Evolutionary conservation across 257 asterid species (phyloP), one percentile per base, ranked within the genome.

Genomic region (Knoxia roxburghii): DNA sequence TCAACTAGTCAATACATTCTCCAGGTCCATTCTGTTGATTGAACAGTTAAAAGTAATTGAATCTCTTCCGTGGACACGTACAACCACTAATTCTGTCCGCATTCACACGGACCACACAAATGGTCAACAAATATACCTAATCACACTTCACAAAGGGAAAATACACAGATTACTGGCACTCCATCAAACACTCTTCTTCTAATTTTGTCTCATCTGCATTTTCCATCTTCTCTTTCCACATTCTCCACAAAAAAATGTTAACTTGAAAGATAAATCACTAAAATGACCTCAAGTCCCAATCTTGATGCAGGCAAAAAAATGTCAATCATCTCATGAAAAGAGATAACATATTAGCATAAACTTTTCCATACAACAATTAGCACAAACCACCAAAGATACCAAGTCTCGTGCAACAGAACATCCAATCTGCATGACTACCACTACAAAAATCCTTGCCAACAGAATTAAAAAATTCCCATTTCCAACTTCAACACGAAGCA

Each of bases 281-380:
- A n/a, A 7, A 18, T 17, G 26, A 30, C 64, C 45, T 39, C 11
- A 26, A 58, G 27, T 32, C 33, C 59, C 59, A 7, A 58, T 32
- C 33, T 24, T 18, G 20, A 58, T 32, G 43, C 64, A 58, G 45
- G 14, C 64, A 58, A 58, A 58, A n/a, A n/a, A n/a, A n/a, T n/a
- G n/a, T n/a, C n/a, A n/a, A n/a, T 15, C 23, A 56, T 17, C 23
- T 17, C 26, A 32, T n/a, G 32, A 35, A 7, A 18, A 24, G 7
- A 11, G 3, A 48, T 60, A 60, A 37, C 64, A n/a, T 13, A 33
- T 58, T 7, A 37, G 29, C 39, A 49, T 24, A 49, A 49, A 60
- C 0, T 3, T 49, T 3, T 7, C 15, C 32, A 39, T 32, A 30
- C 32, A 49, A 18, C 37, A 2, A 12, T 10, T 33, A 37, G 49